These are phyloP conservation scores for Echinosophora koreensis DNA, from an alignment of 306 rosid species.

Conservation along the genomic window DNA sequence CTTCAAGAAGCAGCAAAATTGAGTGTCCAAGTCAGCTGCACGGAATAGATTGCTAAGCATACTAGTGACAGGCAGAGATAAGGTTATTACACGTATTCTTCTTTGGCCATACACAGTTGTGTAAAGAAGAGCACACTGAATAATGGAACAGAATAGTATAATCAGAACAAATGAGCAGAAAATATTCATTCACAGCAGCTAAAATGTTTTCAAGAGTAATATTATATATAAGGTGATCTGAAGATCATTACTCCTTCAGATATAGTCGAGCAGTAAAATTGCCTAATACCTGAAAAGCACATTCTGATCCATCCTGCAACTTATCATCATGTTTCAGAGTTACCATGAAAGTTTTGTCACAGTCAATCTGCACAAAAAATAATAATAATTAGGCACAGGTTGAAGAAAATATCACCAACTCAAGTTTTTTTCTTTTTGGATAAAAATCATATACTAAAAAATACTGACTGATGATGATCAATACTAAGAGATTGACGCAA, in stretches of 20 bases:
- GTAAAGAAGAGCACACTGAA: slow-evolving; percentile 96
- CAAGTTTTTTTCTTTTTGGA: not conserved
- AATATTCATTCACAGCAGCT: slow-evolving; percentile 1
- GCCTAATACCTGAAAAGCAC: slow-evolving; percentile 87
- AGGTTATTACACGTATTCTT: slow-evolving; percentile 88
- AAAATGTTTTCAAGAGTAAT: slow-evolving; percentile 27
- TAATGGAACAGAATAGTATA: slow-evolving; percentile 34
- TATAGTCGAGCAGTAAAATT: slow-evolving; percentile 40
- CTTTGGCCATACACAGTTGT: slow-evolving; percentile 95
- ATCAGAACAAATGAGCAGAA: slow-evolving; percentile 43
- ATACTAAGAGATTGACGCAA: not conserved
- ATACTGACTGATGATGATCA: not conserved
- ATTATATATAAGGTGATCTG: not conserved
- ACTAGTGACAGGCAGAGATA: slow-evolving; percentile 94
- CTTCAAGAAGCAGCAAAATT: slow-evolving; percentile 94
- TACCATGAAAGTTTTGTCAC: slow-evolving; percentile 94
- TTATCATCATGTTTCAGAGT: slow-evolving; percentile 94
- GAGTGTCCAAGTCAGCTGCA: slow-evolving; percentile 97
- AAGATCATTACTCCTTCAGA: slow-evolving; percentile 35
- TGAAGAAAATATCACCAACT: not conserved
- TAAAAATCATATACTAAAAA: not conserved
- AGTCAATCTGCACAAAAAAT: slow-evolving; percentile 80
- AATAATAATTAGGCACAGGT: slow-evolving; percentile 9
- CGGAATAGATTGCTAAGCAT: slow-evolving; percentile 97
- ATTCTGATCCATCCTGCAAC: slow-evolving; percentile 97